A percentile compares a stretch with the other conserved stretches of the same genome.
Evolutionary conservation across 305 asterid species (phyloP).

Genomic region (Salvia sclarea): DNA sequence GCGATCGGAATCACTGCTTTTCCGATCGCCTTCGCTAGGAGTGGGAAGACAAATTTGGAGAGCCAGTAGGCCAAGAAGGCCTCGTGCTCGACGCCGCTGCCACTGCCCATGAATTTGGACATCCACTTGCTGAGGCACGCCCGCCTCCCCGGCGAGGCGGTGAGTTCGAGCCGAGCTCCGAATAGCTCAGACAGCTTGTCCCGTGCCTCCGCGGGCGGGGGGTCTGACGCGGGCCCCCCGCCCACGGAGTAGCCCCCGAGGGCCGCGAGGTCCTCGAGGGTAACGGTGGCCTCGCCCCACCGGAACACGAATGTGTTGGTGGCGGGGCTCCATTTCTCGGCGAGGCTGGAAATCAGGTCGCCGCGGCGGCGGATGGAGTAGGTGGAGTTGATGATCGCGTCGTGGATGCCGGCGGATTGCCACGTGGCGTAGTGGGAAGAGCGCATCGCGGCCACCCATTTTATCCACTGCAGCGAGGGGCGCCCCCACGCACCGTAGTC

Average conservation of each 20-base stretch:
- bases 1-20: constrained; percentile 35
- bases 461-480: constrained; percentile 32
- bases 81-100: constrained; percentile 41
- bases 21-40: neutral
- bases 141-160: neutral
- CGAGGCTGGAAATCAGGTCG: constrained; percentile 33
- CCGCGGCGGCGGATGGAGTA: constrained; percentile 12
- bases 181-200: constrained; percentile 9
- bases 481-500: constrained; percentile 24
- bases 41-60: constrained; percentile 43
- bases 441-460: constrained; percentile 38
- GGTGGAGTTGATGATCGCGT: constrained; percentile 36
- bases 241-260: constrained; percentile 46
- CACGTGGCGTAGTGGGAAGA: constrained; percentile 31
- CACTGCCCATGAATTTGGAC: constrained; percentile 30
- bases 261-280: constrained; percentile 40
- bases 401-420: constrained; percentile 42
- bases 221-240: constrained; percentile 31
- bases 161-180: neutral
- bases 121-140: constrained; percentile 29
- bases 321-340: constrained; percentile 37
- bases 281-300: constrained; percentile 49
- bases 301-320: constrained; percentile 44
- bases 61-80: constrained; percentile 52
- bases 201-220: neutral